These are phyloP conservation scores for Talaromyces wortmannii DNA, from an alignment of 495 filamentous ascomycete species.

Conservation along the genomic window DNA sequence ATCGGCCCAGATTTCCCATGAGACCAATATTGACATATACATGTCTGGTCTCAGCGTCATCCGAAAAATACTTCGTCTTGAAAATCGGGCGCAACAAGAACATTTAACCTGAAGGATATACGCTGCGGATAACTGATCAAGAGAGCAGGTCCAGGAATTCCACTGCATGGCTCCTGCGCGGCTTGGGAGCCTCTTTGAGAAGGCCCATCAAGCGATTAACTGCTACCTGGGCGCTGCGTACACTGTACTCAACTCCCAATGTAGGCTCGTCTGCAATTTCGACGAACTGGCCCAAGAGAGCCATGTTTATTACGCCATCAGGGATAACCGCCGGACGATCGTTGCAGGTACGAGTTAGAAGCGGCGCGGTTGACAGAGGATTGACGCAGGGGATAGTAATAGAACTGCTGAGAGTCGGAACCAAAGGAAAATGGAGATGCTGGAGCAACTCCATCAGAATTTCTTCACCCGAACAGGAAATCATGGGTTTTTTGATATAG, in stretches of 20 bases:
- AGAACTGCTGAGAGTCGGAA: slow-evolving; percentile 8
- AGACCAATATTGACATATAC: too few species aligned
- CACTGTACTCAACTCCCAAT: slow-evolving; percentile 33
- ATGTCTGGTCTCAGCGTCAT: too few species aligned
- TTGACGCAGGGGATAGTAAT: slow-evolving; percentile 22
- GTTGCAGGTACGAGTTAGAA: slow-evolving; percentile 18
- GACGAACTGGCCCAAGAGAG: slow-evolving; percentile 33
- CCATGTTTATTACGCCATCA: slow-evolving; percentile 23
- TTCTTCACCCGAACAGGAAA: slow-evolving; percentile 26
- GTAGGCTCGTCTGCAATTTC: slow-evolving; percentile 31
- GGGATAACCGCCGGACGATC: slow-evolving; percentile 31
- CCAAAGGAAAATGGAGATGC: slow-evolving; percentile 19
- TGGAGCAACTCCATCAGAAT: slow-evolving; percentile 27
- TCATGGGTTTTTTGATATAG: slow-evolving; percentile 32
- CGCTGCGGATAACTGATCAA: too few species aligned
- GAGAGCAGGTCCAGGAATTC: too few species aligned
- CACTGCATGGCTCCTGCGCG: too few species aligned
- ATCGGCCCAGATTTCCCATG: too few species aligned
- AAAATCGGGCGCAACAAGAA: too few species aligned
- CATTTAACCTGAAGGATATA: too few species aligned
- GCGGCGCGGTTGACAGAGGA: slow-evolving; percentile 26
- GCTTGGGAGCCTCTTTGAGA: too few species aligned
- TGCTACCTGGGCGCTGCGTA: slow-evolving; percentile 31
- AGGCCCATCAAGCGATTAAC: slow-evolving; percentile 18
- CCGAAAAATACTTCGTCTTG: too few species aligned